Base-by-base conservation (phyloP, 2,329 filamentous ascomycete genomes). In the Hymenotorrendiella dingleyae region DNA sequence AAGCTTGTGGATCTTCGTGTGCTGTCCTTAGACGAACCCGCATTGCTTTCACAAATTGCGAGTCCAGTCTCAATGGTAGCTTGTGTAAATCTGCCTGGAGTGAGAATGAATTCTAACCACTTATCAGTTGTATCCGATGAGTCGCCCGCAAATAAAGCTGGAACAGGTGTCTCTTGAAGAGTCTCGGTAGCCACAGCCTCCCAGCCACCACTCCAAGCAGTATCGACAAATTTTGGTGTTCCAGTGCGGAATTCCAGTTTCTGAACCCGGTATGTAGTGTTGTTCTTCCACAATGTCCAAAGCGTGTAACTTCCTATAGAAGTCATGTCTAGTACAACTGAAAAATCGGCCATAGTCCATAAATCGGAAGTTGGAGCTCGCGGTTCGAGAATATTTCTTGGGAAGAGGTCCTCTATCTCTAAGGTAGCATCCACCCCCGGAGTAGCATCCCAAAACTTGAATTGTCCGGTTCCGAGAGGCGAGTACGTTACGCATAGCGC, bases 361-460 rank as follows among this genome's bases (percentile, higher is more conserved):
- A 89, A 78, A 57, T 80, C 84, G 52, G 80, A 85, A 55, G 74
- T 83, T 33, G 80, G 84, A 50, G 79, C 82, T 58, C 73, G 81
- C 46, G 78, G 77, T 1, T 89, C 85, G 20, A 83, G 72, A 23
- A 93, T 69, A 10, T 73, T 59, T 9, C 74, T 70, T 0, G 84
- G 76, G 53, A 86, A 89, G 17, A 87, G 67, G 54, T 94, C 87
- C 49, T 80, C 75, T 11, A 94, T 71, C 7, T 80, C 72, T 16
- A 88, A 62, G 2, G 68, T 71, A 51, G 66, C 52, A 54, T 75
- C 75, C 40, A 82, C 77, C 52, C 81, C 77, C 14, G 84, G 76
- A 40, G 78, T 77, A n/a, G 80, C 65, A 51, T 69, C 73, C 87
- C 90, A 98, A 60, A 98, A 90, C 63, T 95, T 97, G 73, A 98